A percentile compares a stretch with the other conserved stretches of the same genome.
phyloP scores from a whole-genome alignment of 2,329 filamentous ascomycete genomes.

The Neurospora crassa region DNA sequence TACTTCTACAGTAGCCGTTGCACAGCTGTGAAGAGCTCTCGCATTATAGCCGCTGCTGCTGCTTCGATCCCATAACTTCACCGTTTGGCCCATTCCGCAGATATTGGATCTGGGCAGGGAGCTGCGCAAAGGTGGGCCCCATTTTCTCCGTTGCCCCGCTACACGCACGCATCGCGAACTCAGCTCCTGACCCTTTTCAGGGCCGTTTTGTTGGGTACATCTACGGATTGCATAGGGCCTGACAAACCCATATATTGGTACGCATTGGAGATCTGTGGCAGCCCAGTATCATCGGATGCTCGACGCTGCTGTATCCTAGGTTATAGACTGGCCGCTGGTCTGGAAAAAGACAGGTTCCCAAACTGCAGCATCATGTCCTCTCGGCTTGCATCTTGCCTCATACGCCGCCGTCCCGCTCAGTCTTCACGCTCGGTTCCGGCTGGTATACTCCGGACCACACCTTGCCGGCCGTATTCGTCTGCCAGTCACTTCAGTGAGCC shows the following conservation, averaged over 20 bases:
- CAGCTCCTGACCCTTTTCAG: neutral
- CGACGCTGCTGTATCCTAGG: neutral
- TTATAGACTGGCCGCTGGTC: neutral
- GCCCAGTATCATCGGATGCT: neutral
- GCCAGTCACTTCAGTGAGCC: constrained; percentile 11
- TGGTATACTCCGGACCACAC: neutral
- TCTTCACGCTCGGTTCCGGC: neutral
- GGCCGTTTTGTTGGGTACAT: neutral
- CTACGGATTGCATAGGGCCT: neutral
- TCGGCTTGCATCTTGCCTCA: constrained; percentile 7
- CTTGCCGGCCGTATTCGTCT: constrained; percentile 12
- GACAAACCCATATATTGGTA: neutral
- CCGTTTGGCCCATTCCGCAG: neutral
- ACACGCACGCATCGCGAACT: neutral
- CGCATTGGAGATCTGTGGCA: neutral
- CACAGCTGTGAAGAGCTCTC: neutral
- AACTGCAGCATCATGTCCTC: constrained; percentile 8
- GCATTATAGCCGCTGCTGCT: neutral
- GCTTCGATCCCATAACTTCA: neutral
- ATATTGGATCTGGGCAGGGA: neutral
- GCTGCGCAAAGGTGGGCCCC: neutral
- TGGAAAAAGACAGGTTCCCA: neutral
- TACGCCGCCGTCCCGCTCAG: constrained; percentile 7
- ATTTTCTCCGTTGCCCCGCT: neutral
- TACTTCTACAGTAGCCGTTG: neutral